Evolutionary conservation across 2,329 filamentous ascomycete genomes (phyloP).

Genomic region (Paecilomyces dactylethromorphus): DNA sequence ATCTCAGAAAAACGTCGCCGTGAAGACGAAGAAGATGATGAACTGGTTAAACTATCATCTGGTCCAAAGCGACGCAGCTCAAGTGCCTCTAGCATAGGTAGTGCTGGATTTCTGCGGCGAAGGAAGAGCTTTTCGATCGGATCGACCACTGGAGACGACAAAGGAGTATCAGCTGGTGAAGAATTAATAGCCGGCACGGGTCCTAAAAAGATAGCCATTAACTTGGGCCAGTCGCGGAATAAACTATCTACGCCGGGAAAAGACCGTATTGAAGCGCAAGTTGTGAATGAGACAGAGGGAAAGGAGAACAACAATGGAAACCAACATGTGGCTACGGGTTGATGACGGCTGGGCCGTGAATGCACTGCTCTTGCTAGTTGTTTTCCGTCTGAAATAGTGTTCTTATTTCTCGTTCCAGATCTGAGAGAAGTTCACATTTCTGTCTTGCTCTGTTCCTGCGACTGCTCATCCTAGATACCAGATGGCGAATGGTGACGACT

Average conservation of each 20-base stretch:
- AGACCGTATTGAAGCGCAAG: conserved; percentile 1
- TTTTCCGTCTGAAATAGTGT: not conserved
- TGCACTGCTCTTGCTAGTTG: not conserved
- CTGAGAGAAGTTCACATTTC: not conserved
- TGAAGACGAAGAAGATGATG: conserved; percentile 83
- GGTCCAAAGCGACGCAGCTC: conserved; percentile 42
- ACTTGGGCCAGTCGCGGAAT: conserved; percentile 20
- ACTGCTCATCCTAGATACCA: conserved; percentile 19
- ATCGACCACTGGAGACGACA: conserved; percentile 18
- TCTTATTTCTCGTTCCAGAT: not conserved
- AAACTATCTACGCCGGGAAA: conserved; percentile 14
- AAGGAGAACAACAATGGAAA: not conserved
- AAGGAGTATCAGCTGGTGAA: conserved; percentile 9
- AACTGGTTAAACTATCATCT: conserved; percentile 71
- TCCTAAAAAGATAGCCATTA: conserved; percentile 36
- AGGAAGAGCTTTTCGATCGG: conserved; percentile 27
- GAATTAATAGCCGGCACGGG: conserved; percentile 8
- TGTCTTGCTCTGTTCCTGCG: conserved; percentile 10
- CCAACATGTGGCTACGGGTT: not conserved
- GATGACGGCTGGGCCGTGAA: not conserved
- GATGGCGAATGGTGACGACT: conserved; percentile 12
- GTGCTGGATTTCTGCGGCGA: conserved; percentile 24
- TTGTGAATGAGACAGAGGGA: not conserved
- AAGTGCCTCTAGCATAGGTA: conserved; percentile 26
- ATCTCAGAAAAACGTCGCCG: conserved; percentile 82